Conservation (phyloP, 352 stramenopile species). For the Thraustotheca clavata region DNA sequence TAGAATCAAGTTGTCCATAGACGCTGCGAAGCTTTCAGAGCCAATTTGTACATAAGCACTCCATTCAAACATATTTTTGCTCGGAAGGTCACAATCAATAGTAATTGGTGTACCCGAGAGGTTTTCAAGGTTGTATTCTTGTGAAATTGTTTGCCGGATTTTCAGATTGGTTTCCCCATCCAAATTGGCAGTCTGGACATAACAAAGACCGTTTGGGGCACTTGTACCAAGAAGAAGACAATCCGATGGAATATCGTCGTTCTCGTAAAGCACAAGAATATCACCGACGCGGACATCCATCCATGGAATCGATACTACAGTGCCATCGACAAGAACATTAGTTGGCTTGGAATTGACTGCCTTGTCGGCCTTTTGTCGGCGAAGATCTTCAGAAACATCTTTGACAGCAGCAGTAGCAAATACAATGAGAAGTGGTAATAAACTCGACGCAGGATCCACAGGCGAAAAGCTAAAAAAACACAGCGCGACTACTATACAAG, state of each 20-base stretch:
- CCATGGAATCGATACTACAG: constrained; percentile 51
- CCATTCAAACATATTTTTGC: constrained; percentile 82
- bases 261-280: constrained; percentile 69
- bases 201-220: constrained; percentile 62
- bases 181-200: constrained; percentile 80
- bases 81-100: constrained; percentile 50
- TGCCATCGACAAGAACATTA: constrained; percentile 61
- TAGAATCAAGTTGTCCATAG: constrained; percentile 82
- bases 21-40: not conserved
- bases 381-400: constrained; percentile 75
- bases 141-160: constrained; percentile 69
- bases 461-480: constrained; percentile 86
- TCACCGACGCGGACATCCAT: constrained; percentile 81
- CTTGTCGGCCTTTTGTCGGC: constrained; percentile 64
- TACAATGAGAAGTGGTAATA: constrained; percentile 80
- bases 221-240: constrained; percentile 74
- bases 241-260: constrained; percentile 73
- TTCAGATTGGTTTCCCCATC: constrained; percentile 87
- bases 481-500: constrained; percentile 80
- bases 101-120: not conserved
- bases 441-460: constrained; percentile 69
- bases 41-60: not conserved
- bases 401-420: constrained; percentile 85
- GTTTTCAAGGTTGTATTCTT: constrained; percentile 52
- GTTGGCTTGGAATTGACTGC: constrained; percentile 69